Evolutionary conservation across 2,329 filamentous ascomycete species (phyloP).

Genomic region (Tympanopsis confertula): DNA sequence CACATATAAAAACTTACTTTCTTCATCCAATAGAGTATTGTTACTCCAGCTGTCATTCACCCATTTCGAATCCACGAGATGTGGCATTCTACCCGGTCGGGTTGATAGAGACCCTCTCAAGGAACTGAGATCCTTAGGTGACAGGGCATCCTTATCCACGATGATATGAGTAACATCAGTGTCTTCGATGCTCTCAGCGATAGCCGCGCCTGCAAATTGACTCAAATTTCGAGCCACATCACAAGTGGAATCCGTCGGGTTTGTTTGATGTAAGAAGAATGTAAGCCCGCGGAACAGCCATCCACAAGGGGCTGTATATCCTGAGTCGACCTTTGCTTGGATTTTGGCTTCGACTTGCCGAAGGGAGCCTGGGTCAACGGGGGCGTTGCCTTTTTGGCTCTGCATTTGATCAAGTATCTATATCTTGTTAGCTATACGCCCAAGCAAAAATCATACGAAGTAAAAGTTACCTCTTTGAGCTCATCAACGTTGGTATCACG

Average conservation of each 20-base stretch:
- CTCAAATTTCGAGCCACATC: not conserved
- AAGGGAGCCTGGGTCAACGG: no score
- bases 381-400: no score
- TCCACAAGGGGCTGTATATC: not conserved
- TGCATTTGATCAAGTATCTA: not conserved
- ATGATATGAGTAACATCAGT: not conserved
- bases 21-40: not conserved
- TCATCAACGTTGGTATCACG: constrained; percentile 40
- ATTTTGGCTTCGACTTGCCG: no score
- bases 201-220: not conserved
- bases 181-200: not conserved
- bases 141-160: not conserved
- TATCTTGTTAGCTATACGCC: not conserved
- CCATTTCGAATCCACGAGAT: not conserved
- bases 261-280: not conserved
- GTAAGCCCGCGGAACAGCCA: not conserved
- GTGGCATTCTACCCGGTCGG: not conserved
- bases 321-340: not conserved
- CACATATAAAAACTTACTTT: not conserved
- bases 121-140: not conserved
- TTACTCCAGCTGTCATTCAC: not conserved
- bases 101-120: not conserved
- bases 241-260: not conserved
- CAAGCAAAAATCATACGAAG: not conserved
- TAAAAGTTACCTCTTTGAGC: constrained; percentile 19